These are phyloP conservation scores for Neofusicoccum cordaticola DNA, from an alignment of 2,329 filamentous ascomycete genomes.

Conservation along the genomic window DNA sequence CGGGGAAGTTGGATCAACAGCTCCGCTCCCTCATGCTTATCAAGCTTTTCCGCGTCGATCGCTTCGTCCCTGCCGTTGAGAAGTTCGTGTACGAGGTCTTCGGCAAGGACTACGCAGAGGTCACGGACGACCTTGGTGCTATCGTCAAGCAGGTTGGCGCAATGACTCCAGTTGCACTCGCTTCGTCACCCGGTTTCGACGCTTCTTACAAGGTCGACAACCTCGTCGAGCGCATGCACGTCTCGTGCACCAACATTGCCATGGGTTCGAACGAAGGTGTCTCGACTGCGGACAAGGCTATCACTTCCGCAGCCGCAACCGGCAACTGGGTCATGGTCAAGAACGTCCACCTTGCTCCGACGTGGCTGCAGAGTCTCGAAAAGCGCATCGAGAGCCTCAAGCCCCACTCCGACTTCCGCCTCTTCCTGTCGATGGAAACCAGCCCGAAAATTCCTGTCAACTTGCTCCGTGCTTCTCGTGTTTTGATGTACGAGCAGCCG, in stretches of 20 bases:
- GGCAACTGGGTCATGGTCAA: constrained; percentile 98
- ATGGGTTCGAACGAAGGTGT: constrained; percentile 98
- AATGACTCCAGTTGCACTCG: constrained; percentile 81
- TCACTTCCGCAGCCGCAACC: constrained; percentile 84
- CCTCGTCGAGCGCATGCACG: constrained; percentile 77
- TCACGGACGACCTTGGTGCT: constrained; percentile 78
- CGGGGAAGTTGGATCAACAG: constrained; percentile 68
- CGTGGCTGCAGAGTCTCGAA: constrained; percentile 95
- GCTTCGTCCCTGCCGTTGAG: constrained; percentile 89
- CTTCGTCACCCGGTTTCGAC: constrained; percentile 94
- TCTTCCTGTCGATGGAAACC: constrained; percentile 98
- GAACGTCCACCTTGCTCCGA: constrained; percentile 94
- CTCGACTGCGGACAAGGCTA: constrained; percentile 90
- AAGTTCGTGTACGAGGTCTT: constrained; percentile 87
- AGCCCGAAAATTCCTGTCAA: constrained; percentile 97
- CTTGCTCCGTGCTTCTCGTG: constrained; percentile 83
- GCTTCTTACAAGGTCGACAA: constrained; percentile 99
- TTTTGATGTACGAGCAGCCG: constrained; percentile 97
- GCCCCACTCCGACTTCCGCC: constrained; percentile 84
- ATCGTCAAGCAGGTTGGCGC: constrained; percentile 83
- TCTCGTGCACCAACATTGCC: constrained; percentile 91
- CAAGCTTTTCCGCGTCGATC: constrained; percentile 92
- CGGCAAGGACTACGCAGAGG: constrained; percentile 76
- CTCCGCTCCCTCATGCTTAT: constrained; percentile 83
- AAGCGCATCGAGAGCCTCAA: constrained; percentile 96